Evolutionary conservation across 2,329 filamentous ascomycete species (phyloP).

Genomic region (Elsinoe australis): DNA sequence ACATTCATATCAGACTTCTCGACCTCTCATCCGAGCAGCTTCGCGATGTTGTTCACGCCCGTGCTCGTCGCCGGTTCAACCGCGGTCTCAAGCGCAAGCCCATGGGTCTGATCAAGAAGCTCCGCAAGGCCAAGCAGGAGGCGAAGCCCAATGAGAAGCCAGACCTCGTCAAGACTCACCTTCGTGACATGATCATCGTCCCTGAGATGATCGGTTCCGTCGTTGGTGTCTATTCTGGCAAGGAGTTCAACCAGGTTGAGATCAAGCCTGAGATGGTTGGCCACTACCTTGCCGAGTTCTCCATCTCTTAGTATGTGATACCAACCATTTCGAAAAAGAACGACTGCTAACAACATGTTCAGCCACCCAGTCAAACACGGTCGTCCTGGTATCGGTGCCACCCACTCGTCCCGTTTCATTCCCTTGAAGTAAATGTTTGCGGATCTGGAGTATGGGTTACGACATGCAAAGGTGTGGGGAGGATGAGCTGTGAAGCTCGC

Average conservation of each 20-base stretch:
- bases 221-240: constrained; percentile 98
- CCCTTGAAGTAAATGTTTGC: constrained; percentile 74
- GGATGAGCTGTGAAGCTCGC: not conserved
- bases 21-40: constrained; percentile 98
- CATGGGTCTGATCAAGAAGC: constrained; percentile 99
- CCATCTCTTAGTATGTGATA: constrained; percentile 86
- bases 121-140: constrained; percentile 98
- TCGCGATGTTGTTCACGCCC: constrained; percentile 98
- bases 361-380: constrained; percentile 99
- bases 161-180: constrained; percentile 97
- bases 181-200: constrained; percentile 99
- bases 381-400: constrained; percentile 99
- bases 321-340: constrained; percentile 1
- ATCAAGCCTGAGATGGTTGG: constrained; percentile 99
- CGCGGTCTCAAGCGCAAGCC: constrained; percentile 99
- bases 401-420: constrained; percentile 99
- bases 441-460: constrained; percentile 7
- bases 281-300: constrained; percentile 99
- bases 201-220: constrained; percentile 99
- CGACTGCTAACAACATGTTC: constrained; percentile 26
- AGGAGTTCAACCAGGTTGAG: constrained; percentile 99
- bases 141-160: constrained; percentile 99
- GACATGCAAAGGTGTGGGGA: not conserved
- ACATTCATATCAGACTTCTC: constrained; percentile 64
- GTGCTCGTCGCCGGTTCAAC: constrained; percentile 98